Base-by-base conservation (phyloP, 345 rosid species). In the Eucalyptus regnans region DNA sequence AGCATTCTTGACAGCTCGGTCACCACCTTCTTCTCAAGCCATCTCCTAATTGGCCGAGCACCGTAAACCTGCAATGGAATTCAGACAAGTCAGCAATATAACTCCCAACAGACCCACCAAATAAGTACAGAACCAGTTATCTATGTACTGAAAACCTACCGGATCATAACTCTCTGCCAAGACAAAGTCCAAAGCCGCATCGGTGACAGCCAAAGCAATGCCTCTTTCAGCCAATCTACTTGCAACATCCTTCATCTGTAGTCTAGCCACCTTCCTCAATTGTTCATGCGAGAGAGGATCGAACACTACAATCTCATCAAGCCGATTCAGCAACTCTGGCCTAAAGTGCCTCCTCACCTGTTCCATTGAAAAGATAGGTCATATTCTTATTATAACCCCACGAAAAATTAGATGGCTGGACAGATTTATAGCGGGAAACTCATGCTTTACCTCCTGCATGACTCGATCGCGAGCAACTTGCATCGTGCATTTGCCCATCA, bases 211-310 rank as follows among this genome's bases (percentile, higher is more conserved):
- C 92, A 96, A 83, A 4, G 99, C 99, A 27, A 96, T 86, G 10
- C 99, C 99, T 91, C 96, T 91, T 90, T 96, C 99, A 4, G 99
- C 99, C 50, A 97, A 97, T 1, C 99, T 93, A 22, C 90, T 87
- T 1, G 99, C 97, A 6, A 96, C 97, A 5, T 97, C 99, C 89
- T 94, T 97, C 99, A 97, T 94, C 52, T 97, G 99, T 5, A 97
- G 86, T 88, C 97, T 90, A 2, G 98, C 96, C 22, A 96, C 99
- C 90, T 96, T 95, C 91, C 95, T 93, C 93, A 97, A 71, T 85
- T 97, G 99, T 5, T 97, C 99, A 86, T 97, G 99, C 0, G 99
- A 96, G 4, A 97, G 95, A 10, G 98, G 99, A 88, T 97, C 99
- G 15, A 97, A 96, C 64, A 97, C 95, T n/a, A 95, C 98, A 2